Conservation (phyloP, 2,329 filamentous ascomycete genomes). For the Sporothrix sp. region DNA sequence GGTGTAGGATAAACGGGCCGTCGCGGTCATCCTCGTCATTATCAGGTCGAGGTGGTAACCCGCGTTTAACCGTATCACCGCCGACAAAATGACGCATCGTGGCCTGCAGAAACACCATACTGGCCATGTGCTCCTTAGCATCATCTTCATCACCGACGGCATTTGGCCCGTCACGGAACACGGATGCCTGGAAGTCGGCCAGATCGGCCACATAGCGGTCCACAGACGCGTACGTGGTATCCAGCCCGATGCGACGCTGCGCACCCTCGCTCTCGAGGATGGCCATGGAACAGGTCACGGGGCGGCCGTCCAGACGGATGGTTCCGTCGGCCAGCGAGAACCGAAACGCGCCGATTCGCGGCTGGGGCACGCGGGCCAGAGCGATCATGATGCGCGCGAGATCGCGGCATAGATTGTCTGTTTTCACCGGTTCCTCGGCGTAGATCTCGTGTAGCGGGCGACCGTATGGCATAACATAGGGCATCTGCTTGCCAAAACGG, state of each 20-base stretch:
- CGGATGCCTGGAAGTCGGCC: slow-evolving; percentile 21
- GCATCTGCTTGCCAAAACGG: background rate
- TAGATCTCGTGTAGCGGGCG: background rate
- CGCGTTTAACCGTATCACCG: too few relatives aligned
- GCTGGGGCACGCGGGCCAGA: slow-evolving; percentile 22
- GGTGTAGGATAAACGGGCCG: slow-evolving; percentile 18
- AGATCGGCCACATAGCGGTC: slow-evolving; percentile 23
- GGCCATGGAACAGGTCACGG: slow-evolving; percentile 18
- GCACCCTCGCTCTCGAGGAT: slow-evolving; percentile 27
- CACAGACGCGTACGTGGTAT: slow-evolving; percentile 24
- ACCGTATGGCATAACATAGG: background rate
- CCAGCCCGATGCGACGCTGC: slow-evolving; percentile 21
- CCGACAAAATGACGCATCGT: background rate
- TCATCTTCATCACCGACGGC: slow-evolving; percentile 19
- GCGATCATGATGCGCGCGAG: slow-evolving; percentile 21
- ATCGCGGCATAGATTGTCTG: slow-evolving; percentile 8
- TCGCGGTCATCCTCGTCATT: background rate
- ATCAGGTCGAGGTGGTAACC: background rate
- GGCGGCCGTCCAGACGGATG: slow-evolving; percentile 12
- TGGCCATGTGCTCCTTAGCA: slow-evolving; percentile 22
- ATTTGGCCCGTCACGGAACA: slow-evolving; percentile 21
- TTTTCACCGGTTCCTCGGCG: background rate
- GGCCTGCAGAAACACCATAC: background rate
- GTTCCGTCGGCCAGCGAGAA: slow-evolving; percentile 21
- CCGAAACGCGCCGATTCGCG: slow-evolving; percentile 22